Conservation (phyloP, 495 filamentous ascomycete genomes). For the Trichocladium antarcticum region DNA sequence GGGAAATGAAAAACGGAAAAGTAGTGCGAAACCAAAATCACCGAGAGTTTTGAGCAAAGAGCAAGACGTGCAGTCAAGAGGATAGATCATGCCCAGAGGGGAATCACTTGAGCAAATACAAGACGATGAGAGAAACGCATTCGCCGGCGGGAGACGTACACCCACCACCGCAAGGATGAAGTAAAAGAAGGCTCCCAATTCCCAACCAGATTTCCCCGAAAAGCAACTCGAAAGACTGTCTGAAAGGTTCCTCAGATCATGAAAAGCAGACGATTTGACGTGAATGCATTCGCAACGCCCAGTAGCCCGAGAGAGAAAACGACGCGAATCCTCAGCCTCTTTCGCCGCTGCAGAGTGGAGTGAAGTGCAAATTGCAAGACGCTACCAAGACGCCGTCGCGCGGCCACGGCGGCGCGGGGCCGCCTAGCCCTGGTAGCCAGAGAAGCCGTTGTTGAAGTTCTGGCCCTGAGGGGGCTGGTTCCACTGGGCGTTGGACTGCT, state of each 20-base stretch:
- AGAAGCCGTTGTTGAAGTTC: slow-evolving; percentile 49
- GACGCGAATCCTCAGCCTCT: not conserved
- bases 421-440: slow-evolving; percentile 47
- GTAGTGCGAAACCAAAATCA: slow-evolving; percentile 20
- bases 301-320: slow-evolving; percentile 5
- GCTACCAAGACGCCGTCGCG: too few relatives aligned
- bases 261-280: slow-evolving; percentile 7
- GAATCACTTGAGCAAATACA: slow-evolving; percentile 18
- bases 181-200: slow-evolving; percentile 14
- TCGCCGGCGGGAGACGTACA: slow-evolving; percentile 10
- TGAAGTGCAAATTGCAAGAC: too few relatives aligned
- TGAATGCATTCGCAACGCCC: slow-evolving; percentile 1
- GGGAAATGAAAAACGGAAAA: not conserved
- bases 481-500: slow-evolving; percentile 65
- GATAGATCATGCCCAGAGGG: slow-evolving; percentile 12
- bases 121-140: slow-evolving; percentile 7
- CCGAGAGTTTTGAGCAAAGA: slow-evolving; percentile 22
- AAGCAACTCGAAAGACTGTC: slow-evolving; percentile 14
- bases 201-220: slow-evolving; percentile 15
- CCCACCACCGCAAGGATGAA: slow-evolving; percentile 19
- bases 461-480: slow-evolving; percentile 48
- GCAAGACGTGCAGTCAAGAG: slow-evolving; percentile 5
- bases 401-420: not conserved
- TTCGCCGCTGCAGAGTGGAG: too few relatives aligned
- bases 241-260: slow-evolving; percentile 12